Base-by-base conservation (phyloP, 73 alveolate genomes). In the Paramecium pentaurelia region DNA sequence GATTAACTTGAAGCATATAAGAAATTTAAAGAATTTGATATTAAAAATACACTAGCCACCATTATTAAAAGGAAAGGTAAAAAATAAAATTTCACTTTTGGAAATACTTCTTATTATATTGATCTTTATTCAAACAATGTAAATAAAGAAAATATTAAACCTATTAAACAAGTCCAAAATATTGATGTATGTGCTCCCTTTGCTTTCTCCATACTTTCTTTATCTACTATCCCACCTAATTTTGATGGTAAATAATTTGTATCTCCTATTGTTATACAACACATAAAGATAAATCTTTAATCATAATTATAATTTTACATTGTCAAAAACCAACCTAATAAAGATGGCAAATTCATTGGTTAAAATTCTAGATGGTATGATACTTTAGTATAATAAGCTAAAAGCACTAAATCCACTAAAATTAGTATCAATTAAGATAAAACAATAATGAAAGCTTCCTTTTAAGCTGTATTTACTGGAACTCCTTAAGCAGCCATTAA, bases 281-380 rank as follows among this genome's bases (percentile, higher is more conserved):
- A 80, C 91, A 80, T 80, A 42, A 80, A 80, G 9, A 80, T 44
- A 47, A 45, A 80, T 20, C 91, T 47, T 12, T 0, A 14, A 49
- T 18, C 11, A 36, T 34, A 40, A 7, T 6, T 5, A 38, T 75
- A 16, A 22, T 30, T 14, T 5, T 75, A 75, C 88, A 36, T 42
- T 3, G 60, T 49, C 20, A 80, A 36, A 36, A 80, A 80, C 91
- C 91, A 80, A 32, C 91, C 91, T 25, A 80, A 80, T 12, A 42
- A 36, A 14, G 77, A 80, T n/a, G 91, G 91, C 20, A 80, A 42
- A 80, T 80, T 71, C 91, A 80, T 80, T 9, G 91, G 91, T 9
- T 22, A 20, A 64, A 80, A 80, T 47, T 80, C 91, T 44, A 80
- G 30, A 80, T 80, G 91, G 16, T 80, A 80, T 25, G 64, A 45